phyloP scores from a whole-genome alignment of 805 yeast species.

The Geotrichum ghanense region DNA sequence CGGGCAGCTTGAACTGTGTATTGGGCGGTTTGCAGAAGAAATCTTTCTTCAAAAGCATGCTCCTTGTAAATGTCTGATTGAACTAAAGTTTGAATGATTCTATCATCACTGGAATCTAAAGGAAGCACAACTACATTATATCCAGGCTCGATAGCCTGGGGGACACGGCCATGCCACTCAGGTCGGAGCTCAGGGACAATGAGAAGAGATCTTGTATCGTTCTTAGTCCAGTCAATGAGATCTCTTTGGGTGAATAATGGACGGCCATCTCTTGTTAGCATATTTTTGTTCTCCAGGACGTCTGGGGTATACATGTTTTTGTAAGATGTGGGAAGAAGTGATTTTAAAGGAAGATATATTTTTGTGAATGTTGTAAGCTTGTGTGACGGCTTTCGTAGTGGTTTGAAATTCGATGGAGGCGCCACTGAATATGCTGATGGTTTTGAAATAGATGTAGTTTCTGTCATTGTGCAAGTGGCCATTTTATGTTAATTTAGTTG shows the following conservation, averaged over 20 bases:
- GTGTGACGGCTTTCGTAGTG: neutral
- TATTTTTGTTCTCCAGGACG: conserved; percentile 32
- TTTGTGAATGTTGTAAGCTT: conserved; percentile 2
- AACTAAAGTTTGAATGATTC: conserved; percentile 38
- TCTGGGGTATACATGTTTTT: conserved; percentile 50
- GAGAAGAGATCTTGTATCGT: conserved; percentile 59
- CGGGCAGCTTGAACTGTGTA: conserved; percentile 48
- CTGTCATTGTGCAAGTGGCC: neutral
- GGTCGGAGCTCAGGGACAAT: conserved; percentile 39
- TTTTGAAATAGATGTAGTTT: neutral
- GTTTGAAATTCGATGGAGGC: neutral
- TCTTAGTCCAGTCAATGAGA: conserved; percentile 58
- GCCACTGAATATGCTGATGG: neutral
- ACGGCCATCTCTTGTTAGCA: conserved; percentile 30
- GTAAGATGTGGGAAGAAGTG: conserved; percentile 42
- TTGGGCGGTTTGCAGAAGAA: conserved; percentile 47
- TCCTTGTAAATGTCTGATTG: conserved; percentile 56
- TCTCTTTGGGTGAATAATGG: conserved; percentile 45
- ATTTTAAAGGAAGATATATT: conserved; percentile 26
- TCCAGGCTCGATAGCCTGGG: conserved; percentile 24
- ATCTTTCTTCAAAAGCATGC: conserved; percentile 41
- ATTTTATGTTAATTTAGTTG: too few species aligned
- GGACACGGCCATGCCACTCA: conserved; percentile 46
- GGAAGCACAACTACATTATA: conserved; percentile 45
- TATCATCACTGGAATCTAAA: conserved; percentile 35